Evolutionary conservation across 2,329 filamentous ascomycete species (phyloP), one percentile per base, ranked within the genome.

Genomic region (Ascomycota sp.): DNA sequence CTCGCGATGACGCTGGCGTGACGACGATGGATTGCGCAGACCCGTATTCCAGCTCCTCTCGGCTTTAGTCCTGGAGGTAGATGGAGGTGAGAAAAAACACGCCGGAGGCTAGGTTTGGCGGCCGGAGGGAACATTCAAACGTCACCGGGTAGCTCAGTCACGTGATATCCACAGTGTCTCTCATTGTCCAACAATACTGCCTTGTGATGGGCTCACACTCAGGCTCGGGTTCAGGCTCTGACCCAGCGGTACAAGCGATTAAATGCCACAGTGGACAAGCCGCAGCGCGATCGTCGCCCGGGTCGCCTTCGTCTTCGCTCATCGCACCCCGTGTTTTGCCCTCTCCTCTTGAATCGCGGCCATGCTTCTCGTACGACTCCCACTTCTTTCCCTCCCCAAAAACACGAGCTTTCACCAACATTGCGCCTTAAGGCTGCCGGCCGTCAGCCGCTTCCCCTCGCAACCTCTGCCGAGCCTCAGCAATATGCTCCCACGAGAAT

Each of bases 61-160:
- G 28, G 31, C 42, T 51, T 47, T 41, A 11, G 21, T 7, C 26
- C 47, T 39, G 46, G 38, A 43, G 44, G 39, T 46, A 49, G 47
- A 47, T 46, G 48, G 46, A 52, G 42, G 47, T 46, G 42, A 46
- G 47, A 46, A 48, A 50, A 52, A 53, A 51, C 43, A 45, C 43
- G 24, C 42, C 44, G 44, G 44, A 41, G 26, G 37, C 46, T 42
- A 49, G 45, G 44, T 47, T 21, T 46, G 47, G 45, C 41, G 44
- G 43, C 40, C 39, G 41, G 41, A 43, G 47, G 43, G 47, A 47
- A 42, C 41, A 44, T 47, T 48, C 44, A 49, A 45, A 54, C 51
- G 51, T 54, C 51, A 54, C 51, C 43, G 28, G 29, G 9, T 12
- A 39, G 41, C 38, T 27, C 16, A 33, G 33, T 54, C 51, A 54